A percentile compares a stretch with the other conserved stretches of the same genome.
These are phyloP conservation scores for Sporothrix luriei DNA, from an alignment of 2,329 filamentous ascomycete species.

Conservation along the genomic window DNA sequence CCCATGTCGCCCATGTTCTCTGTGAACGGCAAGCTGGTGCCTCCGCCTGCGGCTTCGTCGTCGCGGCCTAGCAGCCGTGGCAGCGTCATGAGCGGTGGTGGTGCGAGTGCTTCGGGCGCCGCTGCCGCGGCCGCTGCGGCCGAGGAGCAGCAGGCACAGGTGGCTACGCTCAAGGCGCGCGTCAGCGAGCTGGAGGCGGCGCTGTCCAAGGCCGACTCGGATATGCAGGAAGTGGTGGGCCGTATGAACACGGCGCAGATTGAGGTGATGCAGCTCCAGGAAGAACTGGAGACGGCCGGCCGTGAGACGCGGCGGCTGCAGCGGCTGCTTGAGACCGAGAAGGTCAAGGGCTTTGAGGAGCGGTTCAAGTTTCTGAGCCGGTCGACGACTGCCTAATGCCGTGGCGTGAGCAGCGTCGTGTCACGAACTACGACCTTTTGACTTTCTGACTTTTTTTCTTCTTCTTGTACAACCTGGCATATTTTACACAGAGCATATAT, in stretches of 20 bases:
- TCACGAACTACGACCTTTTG: neutral
- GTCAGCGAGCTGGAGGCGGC: slow-evolving; percentile 85
- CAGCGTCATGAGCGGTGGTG: slow-evolving; percentile 44
- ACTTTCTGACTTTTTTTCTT: neutral
- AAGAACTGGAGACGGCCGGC: slow-evolving; percentile 72
- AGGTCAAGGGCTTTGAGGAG: slow-evolving; percentile 55
- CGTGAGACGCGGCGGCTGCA: slow-evolving; percentile 71
- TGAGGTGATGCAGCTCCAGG: slow-evolving; percentile 77
- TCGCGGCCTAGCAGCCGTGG: slow-evolving; percentile 42
- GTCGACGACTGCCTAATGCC: slow-evolving; percentile 7
- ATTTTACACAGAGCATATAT: neutral
- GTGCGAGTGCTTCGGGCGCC: slow-evolving; percentile 42
- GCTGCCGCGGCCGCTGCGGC: neutral
- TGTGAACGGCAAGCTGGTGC: slow-evolving; percentile 40
- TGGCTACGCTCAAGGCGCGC: slow-evolving; percentile 73
- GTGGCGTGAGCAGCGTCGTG: neutral
- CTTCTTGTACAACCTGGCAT: slow-evolving; percentile 24
- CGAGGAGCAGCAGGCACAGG: slow-evolving; percentile 68
- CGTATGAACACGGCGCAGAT: slow-evolving; percentile 83
- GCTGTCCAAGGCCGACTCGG: slow-evolving; percentile 70
- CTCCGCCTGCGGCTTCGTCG: slow-evolving; percentile 22
- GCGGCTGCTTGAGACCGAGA: slow-evolving; percentile 66
- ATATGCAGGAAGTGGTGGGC: slow-evolving; percentile 82
- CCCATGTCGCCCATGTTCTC: slow-evolving; percentile 65
- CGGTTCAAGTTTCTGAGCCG: slow-evolving; percentile 44